These are phyloP conservation scores for Polyporus tsugae DNA, from an alignment of 1,284 basidiomycete species.

Conservation along the genomic window DNA sequence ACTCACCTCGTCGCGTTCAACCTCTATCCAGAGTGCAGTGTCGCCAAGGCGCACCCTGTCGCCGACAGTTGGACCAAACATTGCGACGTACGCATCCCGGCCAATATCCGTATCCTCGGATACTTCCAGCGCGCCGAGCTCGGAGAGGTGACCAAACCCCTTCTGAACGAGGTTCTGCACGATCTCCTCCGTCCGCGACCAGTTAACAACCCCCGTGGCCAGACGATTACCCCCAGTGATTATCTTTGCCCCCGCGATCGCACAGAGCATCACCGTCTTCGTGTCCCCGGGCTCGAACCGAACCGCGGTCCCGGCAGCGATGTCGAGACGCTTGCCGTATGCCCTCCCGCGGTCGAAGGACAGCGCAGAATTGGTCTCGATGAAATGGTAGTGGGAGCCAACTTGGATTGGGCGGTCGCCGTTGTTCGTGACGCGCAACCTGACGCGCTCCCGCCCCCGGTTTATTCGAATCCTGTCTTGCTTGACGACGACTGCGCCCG, in stretches of 20 bases:
- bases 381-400: constrained; percentile 94
- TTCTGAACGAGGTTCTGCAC: constrained; percentile 52
- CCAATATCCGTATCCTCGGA: constrained; percentile 60
- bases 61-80: constrained; percentile 95
- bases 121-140: constrained; percentile 64
- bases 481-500: constrained; percentile 79
- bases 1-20: constrained; percentile 86
- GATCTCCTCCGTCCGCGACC: constrained; percentile 54
- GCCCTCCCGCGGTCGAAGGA: constrained; percentile 85
- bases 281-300: constrained; percentile 95
- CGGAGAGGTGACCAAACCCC: constrained; percentile 70
- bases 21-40: constrained; percentile 91
- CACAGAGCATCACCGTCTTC: constrained; percentile 86
- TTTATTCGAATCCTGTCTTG: constrained; percentile 82
- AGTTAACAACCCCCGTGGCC: constrained; percentile 64
- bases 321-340: constrained; percentile 90
- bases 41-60: constrained; percentile 92
- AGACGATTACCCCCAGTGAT: constrained; percentile 87
- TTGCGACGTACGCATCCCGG: constrained; percentile 81
- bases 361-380: constrained; percentile 88
- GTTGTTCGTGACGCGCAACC: constrained; percentile 87
- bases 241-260: constrained; percentile 77
- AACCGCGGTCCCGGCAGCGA: constrained; percentile 93
- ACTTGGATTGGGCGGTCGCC: constrained; percentile 96
- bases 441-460: constrained; percentile 71